Evolutionary conservation across 2,329 filamentous ascomycete genomes (phyloP).

Genomic region (Sporothrix pseudoabietina): DNA sequence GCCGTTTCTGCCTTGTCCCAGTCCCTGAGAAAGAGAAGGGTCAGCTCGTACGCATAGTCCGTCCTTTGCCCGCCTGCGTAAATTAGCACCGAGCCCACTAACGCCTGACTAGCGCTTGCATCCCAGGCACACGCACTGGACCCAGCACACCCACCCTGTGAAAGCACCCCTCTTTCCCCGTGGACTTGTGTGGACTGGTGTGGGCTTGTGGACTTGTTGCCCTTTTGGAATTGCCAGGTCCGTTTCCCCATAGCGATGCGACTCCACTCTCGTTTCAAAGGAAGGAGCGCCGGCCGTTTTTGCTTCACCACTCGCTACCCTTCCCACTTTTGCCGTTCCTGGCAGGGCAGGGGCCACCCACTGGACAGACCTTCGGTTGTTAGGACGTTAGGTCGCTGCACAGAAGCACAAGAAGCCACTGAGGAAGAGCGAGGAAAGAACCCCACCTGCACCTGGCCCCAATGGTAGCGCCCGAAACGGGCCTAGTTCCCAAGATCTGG

Average conservation of each 20-base stretch:
- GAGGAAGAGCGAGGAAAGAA: not conserved
- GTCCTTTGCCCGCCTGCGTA: constrained; percentile 25
- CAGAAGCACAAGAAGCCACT: not conserved
- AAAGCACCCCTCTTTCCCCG: constrained; percentile 8
- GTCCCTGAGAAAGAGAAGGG: constrained; percentile 1
- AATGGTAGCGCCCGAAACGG: constrained; percentile 15
- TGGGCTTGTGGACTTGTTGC: constrained; percentile 14
- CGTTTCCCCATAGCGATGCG: constrained; percentile 29
- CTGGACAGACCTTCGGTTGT: not conserved
- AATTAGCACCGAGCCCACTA: constrained; percentile 28
- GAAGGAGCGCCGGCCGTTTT: constrained; percentile 26
- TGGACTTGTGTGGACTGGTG: not conserved
- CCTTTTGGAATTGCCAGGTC: constrained; percentile 30
- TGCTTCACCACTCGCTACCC: constrained; percentile 11
- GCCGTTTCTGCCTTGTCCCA: not conserved
- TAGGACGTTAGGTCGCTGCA: constrained; percentile 6
- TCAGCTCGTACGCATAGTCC: not conserved
- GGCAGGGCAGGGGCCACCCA: constrained; percentile 9
- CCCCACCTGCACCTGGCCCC: not conserved
- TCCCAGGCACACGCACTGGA: too few relatives aligned
- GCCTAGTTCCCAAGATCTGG: not conserved
- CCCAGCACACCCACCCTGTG: not conserved
- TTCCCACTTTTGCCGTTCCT: constrained; percentile 17
- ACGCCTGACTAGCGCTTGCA: constrained; percentile 20
- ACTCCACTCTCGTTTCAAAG: constrained; percentile 32